phyloP scores from a whole-genome alignment of 192 early-diverging fungal species.

The Backusella macrospora region DNA sequence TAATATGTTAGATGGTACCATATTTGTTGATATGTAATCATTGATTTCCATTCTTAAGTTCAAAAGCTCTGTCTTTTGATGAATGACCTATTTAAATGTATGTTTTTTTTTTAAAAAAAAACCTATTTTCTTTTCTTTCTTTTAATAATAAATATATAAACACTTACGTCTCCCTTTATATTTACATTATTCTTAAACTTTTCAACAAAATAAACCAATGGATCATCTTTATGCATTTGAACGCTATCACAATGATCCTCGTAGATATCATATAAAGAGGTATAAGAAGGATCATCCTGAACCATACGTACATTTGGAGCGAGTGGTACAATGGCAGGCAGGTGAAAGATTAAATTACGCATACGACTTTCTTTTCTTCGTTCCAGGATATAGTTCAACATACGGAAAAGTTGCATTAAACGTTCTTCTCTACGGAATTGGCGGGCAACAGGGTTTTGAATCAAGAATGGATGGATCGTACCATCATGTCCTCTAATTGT shows the following conservation, averaged over 20 bases:
- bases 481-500: slow-evolving; percentile 93
- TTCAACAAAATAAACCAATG: slow-evolving; percentile 80
- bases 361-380: slow-evolving; percentile 80
- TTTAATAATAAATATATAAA: background rate
- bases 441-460: slow-evolving; percentile 89
- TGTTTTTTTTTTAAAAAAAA: background rate
- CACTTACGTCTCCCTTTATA: slow-evolving; percentile 58
- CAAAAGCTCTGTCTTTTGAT: slow-evolving; percentile 65
- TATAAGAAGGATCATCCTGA: slow-evolving; percentile 88
- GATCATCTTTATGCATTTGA: slow-evolving; percentile 85
- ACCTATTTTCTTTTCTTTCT: background rate
- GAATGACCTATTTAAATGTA: slow-evolving; percentile 23
- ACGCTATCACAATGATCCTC: slow-evolving; percentile 80
- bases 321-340: slow-evolving; percentile 92
- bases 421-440: slow-evolving; percentile 95
- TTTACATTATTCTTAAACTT: slow-evolving; percentile 69
- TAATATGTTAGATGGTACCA: slow-evolving; percentile 88
- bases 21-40: slow-evolving; percentile 81
- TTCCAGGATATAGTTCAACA: slow-evolving; percentile 86
- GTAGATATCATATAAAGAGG: slow-evolving; percentile 92
- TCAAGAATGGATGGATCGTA: slow-evolving; percentile 85
- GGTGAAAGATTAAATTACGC: slow-evolving; percentile 77
- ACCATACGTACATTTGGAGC: slow-evolving; percentile 92
- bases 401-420: slow-evolving; percentile 92
- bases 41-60: slow-evolving; percentile 86